phyloP scores from a whole-genome alignment of 2,329 filamentous ascomycete species.

The Claviceps maximensis region DNA sequence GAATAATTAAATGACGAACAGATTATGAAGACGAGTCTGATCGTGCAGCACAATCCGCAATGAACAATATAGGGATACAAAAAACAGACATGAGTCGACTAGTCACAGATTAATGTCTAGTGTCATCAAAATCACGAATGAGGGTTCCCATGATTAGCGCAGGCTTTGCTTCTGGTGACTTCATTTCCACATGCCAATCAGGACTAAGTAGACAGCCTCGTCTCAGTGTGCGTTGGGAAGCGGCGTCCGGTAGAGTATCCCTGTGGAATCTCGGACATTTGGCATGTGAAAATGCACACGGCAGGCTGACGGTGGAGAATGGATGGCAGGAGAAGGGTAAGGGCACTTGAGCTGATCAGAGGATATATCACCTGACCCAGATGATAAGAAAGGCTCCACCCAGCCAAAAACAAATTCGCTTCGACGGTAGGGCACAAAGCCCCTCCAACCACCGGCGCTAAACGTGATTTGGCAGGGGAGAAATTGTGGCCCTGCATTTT shows the following conservation, averaged over 20 bases:
- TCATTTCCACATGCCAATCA: neutral
- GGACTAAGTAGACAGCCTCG: neutral
- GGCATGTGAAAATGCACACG: neutral
- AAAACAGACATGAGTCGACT: neutral
- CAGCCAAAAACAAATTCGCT: neutral
- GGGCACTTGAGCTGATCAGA: conserved; percentile 1
- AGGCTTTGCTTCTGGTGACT: neutral
- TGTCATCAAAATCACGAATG: no score
- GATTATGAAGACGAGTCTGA: no score
- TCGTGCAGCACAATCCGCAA: neutral
- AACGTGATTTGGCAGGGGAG: conserved; percentile 12
- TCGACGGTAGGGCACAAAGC: conserved; percentile 21
- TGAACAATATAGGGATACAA: neutral
- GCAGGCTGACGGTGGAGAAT: neutral
- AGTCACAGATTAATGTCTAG: neutral
- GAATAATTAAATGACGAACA: neutral
- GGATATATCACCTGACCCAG: conserved; percentile 5
- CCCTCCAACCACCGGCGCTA: conserved; percentile 17
- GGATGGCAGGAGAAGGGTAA: neutral
- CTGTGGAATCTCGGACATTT: neutral
- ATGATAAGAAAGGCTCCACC: neutral
- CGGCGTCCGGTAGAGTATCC: no score
- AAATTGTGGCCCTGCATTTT: conserved; percentile 19
- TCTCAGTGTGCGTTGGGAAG: neutral
- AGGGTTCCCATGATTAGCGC: no score